Evolutionary conservation across 345 rosid genomes (phyloP), one percentile per base, ranked within the genome.

Genomic region (Citrus inodora): DNA sequence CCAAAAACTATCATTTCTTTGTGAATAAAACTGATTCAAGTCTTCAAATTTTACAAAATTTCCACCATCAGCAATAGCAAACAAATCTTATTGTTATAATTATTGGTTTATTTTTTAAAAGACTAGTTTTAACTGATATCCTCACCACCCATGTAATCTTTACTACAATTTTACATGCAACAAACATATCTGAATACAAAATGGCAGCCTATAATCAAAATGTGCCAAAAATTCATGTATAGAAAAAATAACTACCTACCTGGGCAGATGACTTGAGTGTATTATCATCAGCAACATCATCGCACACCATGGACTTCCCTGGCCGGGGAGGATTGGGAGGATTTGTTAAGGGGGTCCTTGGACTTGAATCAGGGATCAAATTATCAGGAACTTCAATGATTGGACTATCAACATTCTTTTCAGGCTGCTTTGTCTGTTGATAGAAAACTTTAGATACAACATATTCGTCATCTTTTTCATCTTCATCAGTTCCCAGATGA

Each of bases 361-460:
- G 97, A 80, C 88, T 84, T 33, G 87, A 86, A 59, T 77, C 84
- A 78, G 65, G 78, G 6, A 85, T 80, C 30, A 79, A 81, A 67
- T 72, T 78, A 81, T 88, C 92, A 32, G 78, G 74, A 77, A 86
- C 89, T 65, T 90, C 87, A 62, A 10, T 6, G 30, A 48, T 27
- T 17, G 65, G 64, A 78, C 56, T 48, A 40, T 71, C 84, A 61
- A 59, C 83, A 71, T 42, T 67, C 70, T 71, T 79, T 9, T 83
- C 98, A 14, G 70, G 80, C 46, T 80, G 85, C 79, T 92, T 94
- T 61, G 80, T 85, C 66, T 81, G 91, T 74, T 92, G 95, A 81
- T 88, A 91, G 77, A 77, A 87, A 77, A 96, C 82, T 76, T 89
- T 96, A 0, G 98, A 96, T 30, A 94, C 89, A 66, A 94, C 97